Evolutionary conservation across 2,329 filamentous ascomycete genomes (phyloP).

Genomic region (Colletotrichum tamarilloi): DNA sequence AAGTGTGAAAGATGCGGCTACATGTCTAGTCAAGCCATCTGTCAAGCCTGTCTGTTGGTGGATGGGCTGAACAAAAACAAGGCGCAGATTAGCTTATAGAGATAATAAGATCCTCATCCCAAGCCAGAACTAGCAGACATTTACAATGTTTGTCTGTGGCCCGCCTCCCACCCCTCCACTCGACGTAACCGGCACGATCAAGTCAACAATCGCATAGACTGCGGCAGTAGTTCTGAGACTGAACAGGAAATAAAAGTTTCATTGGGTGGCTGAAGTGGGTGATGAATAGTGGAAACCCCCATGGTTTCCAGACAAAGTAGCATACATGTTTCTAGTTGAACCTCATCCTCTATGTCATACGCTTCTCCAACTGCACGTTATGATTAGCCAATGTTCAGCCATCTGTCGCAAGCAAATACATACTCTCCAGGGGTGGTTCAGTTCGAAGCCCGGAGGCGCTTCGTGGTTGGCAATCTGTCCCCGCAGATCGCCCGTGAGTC

Average conservation of each 20-base stretch:
- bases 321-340: constrained; percentile 14
- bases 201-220: not conserved
- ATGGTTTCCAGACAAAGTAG: not conserved
- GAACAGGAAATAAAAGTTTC: not conserved
- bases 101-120: constrained; percentile 5
- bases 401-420: constrained; percentile 37
- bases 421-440: constrained; percentile 75
- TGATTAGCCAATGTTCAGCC: constrained; percentile 32
- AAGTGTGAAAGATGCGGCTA: constrained; percentile 92
- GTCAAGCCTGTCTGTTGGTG: constrained; percentile 91
- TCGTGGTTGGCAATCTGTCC: constrained; percentile 67
- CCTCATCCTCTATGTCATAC: constrained; percentile 53
- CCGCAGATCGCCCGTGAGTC: constrained; percentile 68
- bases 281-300: not conserved
- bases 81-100: constrained; percentile 66
- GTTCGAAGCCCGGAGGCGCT: constrained; percentile 69
- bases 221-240: not conserved
- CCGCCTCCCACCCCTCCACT: not conserved
- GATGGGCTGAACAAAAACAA: constrained; percentile 90
- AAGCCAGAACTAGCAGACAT: not conserved
- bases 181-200: not conserved
- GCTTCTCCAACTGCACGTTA: constrained; percentile 61
- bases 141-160: not conserved
- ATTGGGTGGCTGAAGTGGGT: constrained; percentile 1
- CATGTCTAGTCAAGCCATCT: constrained; percentile 92